Evolutionary conservation across 129 eudicot species (phyloP).

Genomic region (Saussurea involucrata): DNA sequence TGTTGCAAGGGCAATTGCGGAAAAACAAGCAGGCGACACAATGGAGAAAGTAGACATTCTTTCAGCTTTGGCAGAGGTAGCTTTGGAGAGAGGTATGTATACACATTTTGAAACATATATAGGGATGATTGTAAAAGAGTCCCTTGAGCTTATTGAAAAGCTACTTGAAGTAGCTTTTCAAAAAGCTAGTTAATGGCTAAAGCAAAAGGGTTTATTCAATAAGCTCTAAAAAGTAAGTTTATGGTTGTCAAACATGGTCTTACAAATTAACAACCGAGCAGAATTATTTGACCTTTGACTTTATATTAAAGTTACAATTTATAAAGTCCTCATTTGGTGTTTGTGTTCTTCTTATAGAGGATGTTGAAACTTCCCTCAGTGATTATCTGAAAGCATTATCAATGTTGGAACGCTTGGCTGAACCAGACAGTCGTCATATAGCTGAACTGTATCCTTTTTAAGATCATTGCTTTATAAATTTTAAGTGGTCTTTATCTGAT

Average conservation of each 20-base stretch:
- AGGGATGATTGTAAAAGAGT: too few species aligned
- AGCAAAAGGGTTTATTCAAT: not conserved
- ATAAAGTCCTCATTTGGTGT: not conserved
- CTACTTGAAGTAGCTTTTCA: not conserved
- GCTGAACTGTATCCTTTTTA: constrained; percentile 96
- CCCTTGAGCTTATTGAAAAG: too few species aligned
- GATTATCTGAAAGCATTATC: constrained; percentile 87
- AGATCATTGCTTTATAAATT: not conserved
- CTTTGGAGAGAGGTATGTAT: constrained; percentile 82
- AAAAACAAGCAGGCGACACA: constrained; percentile 74
- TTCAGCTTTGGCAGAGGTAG: constrained; percentile 81
- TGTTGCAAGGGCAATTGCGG: constrained; percentile 92
- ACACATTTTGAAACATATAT: not conserved
- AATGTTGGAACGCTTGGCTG: constrained; percentile 85
- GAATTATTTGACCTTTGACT: not conserved
- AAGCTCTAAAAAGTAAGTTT: not conserved
- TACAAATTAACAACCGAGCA: not conserved
- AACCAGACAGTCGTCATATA: constrained; percentile 86
- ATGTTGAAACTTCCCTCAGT: constrained; percentile 83
- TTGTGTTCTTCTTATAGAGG: constrained; percentile 55
- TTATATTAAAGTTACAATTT: not conserved
- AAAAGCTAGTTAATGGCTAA: not conserved
- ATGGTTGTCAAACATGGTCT: not conserved
- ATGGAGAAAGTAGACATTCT: constrained; percentile 86
- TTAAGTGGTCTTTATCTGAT: not conserved